These are phyloP conservation scores for Chrysoporthe cubensis DNA, from an alignment of 2,329 filamentous ascomycete genomes.

Conservation along the genomic window DNA sequence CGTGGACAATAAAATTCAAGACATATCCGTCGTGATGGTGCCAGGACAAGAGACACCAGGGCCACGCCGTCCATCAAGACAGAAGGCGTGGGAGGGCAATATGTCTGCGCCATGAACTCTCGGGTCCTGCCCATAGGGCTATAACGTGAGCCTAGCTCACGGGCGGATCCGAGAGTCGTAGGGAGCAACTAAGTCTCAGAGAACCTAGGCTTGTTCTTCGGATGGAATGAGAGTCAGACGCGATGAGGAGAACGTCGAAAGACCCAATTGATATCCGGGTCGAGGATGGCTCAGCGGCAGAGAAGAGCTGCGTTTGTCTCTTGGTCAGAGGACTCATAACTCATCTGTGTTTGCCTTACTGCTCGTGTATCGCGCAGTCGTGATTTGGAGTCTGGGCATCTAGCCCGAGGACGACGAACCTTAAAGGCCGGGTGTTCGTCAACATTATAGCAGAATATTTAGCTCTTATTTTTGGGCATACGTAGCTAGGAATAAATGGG, in stretches of 20 bases:
- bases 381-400: background rate
- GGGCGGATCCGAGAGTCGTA: background rate
- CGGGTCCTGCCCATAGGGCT: background rate
- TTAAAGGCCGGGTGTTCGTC: background rate
- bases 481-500: background rate
- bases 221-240: constrained; percentile 38
- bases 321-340: too few relatives aligned
- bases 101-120: background rate
- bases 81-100: background rate
- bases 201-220: constrained; percentile 29
- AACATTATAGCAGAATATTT: background rate
- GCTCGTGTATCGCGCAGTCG: background rate
- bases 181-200: constrained; percentile 17
- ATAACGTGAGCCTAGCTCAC: background rate
- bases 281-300: background rate
- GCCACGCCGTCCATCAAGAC: constrained; percentile 12
- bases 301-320: background rate
- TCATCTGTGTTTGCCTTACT: background rate
- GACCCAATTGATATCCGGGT: constrained; percentile 46
- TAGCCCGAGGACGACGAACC: background rate
- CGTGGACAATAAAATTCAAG: background rate
- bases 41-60: constrained; percentile 9
- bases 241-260: constrained; percentile 38
- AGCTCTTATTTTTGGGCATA: background rate
- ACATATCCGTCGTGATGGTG: background rate